Conservation (phyloP, 108 stramenopile genomes). For the Stephanodiscus triporus region DNA sequence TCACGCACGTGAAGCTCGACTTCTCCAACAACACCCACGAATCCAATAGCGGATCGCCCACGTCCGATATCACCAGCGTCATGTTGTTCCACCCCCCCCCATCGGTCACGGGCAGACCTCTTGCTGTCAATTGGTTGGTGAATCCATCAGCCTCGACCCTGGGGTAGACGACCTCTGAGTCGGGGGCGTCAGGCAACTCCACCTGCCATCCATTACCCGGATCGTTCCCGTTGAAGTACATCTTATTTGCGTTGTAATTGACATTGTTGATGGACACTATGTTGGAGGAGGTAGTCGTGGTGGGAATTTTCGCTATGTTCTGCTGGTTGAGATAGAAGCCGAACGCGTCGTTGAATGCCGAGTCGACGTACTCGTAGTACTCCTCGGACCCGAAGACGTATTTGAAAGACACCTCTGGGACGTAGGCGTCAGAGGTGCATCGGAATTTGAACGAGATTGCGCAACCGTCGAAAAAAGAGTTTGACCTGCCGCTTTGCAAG, state of each 20-base stretch:
- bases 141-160: constrained; percentile 46
- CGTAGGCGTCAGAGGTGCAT: constrained; percentile 29
- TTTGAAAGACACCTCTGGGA: constrained; percentile 31
- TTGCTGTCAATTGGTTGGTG: constrained; percentile 38
- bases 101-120: constrained; percentile 11
- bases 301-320: constrained; percentile 35
- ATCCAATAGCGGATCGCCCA: constrained; percentile 36
- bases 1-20: constrained; percentile 41
- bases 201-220: constrained; percentile 26
- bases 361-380: constrained; percentile 51
- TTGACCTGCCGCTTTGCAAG: neutral
- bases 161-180: constrained; percentile 12
- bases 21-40: constrained; percentile 41
- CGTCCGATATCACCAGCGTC: constrained; percentile 41
- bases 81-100: constrained; percentile 20
- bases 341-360: constrained; percentile 43
- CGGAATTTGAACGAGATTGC: constrained; percentile 35
- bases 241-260: constrained; percentile 36
- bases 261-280: constrained; percentile 48
- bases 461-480: constrained; percentile 33
- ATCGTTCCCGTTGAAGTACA: constrained; percentile 48
- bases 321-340: constrained; percentile 36
- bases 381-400: constrained; percentile 47
- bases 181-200: neutral
- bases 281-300: neutral